These are phyloP conservation scores for Esteya vermicola DNA, from an alignment of 2,329 filamentous ascomycete genomes.

Conservation along the genomic window DNA sequence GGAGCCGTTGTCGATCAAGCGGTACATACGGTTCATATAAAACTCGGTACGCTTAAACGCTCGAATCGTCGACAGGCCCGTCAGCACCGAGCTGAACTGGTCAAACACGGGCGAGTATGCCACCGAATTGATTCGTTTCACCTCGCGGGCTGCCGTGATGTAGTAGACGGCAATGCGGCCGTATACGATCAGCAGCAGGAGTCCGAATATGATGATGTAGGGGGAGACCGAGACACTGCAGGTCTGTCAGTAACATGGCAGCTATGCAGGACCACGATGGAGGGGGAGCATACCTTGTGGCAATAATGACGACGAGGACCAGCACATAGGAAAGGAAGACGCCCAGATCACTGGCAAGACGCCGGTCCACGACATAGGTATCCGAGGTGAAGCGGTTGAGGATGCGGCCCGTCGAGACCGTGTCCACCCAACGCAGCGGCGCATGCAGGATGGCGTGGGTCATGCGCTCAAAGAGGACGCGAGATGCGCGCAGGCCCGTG, in stretches of 20 bases:
- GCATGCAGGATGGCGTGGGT: conserved; percentile 22
- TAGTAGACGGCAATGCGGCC: conserved; percentile 20
- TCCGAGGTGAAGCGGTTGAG: conserved; percentile 28
- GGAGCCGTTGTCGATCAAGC: conserved; percentile 17
- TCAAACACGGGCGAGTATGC: conserved; percentile 27
- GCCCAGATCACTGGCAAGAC: conserved; percentile 16
- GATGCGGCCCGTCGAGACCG: conserved; percentile 24
- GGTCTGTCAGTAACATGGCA: neutral
- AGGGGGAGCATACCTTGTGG: conserved; percentile 15
- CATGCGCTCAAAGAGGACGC: conserved; percentile 18
- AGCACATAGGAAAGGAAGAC: conserved; percentile 16
- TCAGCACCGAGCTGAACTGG: conserved; percentile 24
- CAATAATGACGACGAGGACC: conserved; percentile 20
- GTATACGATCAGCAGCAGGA: conserved; percentile 20
- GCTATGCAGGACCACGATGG: neutral
- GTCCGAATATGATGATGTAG: conserved; percentile 21
- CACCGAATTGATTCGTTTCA: conserved; percentile 26
- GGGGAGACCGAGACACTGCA: conserved; percentile 18
- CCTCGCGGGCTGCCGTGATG: conserved; percentile 22
- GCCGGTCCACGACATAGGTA: conserved; percentile 22
- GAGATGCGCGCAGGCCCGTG: conserved; percentile 17
- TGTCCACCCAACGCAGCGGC: conserved; percentile 25
- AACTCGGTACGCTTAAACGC: conserved; percentile 21
- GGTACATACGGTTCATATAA: conserved; percentile 21
- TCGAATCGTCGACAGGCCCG: conserved; percentile 26